Evolutionary conservation across 257 asterid genomes (phyloP).

Genomic region (Leonotis leonurus): DNA sequence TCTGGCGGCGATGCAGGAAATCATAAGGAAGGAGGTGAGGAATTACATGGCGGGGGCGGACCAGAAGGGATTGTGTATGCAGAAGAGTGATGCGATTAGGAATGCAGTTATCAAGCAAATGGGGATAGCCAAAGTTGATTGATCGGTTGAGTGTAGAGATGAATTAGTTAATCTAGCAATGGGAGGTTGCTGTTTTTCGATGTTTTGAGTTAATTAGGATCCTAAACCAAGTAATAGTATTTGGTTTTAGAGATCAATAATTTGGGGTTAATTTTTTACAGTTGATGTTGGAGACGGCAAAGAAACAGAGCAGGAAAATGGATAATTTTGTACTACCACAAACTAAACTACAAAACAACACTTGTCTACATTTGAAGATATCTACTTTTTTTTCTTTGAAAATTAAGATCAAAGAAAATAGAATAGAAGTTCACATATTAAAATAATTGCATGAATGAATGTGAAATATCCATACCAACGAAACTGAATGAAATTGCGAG

Average conservation of each 20-base stretch:
- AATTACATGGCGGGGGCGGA: conserved; percentile 49
- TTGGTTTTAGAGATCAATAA: background rate
- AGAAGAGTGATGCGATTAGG: conserved; percentile 37
- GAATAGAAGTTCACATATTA: too few species aligned
- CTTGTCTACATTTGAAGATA: too few species aligned
- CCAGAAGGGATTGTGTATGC: conserved; percentile 33
- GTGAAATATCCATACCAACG: too few species aligned
- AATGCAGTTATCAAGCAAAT: conserved; percentile 49
- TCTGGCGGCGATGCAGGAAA: conserved; percentile 51
- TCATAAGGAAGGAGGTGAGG: conserved; percentile 61
- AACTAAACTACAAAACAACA: too few species aligned
- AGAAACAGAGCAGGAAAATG: background rate
- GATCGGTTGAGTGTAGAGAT: conserved; percentile 20
- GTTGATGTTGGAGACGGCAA: background rate
- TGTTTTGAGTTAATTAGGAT: too few species aligned
- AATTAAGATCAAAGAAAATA: too few species aligned
- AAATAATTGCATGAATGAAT: too few species aligned
- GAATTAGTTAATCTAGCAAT: background rate
- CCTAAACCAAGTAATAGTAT: too few species aligned
- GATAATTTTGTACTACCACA: too few species aligned
- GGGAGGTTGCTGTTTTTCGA: background rate
- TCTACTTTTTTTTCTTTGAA: too few species aligned
- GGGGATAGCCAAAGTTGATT: conserved; percentile 50
- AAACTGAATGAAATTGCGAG: too few species aligned
- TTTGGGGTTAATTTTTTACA: background rate